These are phyloP conservation scores for Penicillium occitanis DNA, from an alignment of 2,329 filamentous ascomycete species.

Conservation along the genomic window DNA sequence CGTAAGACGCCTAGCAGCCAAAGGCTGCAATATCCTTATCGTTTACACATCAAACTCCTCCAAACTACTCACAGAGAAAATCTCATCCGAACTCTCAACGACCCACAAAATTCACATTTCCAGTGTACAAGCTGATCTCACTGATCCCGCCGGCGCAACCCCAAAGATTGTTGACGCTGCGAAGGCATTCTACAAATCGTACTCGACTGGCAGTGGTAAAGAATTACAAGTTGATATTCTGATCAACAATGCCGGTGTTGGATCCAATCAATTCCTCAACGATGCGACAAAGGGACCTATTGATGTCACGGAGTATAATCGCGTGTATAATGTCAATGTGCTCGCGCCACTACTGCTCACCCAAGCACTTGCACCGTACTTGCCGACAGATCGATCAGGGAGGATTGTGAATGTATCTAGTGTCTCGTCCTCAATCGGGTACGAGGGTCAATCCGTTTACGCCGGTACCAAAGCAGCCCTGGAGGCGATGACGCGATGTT, in stretches of 20 bases:
- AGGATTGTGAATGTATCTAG: constrained; percentile 63
- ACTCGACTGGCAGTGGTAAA: constrained; percentile 35
- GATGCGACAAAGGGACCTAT: constrained; percentile 61
- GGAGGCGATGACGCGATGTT: constrained; percentile 67
- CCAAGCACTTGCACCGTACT: constrained; percentile 68
- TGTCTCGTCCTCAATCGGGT: constrained; percentile 59
- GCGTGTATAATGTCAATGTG: constrained; percentile 77
- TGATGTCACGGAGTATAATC: constrained; percentile 64
- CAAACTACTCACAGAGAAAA: constrained; percentile 50
- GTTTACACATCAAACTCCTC: constrained; percentile 70
- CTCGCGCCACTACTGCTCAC: constrained; percentile 75
- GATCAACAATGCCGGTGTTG: constrained; percentile 79
- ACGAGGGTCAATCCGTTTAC: constrained; percentile 60
- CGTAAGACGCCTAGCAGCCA: constrained; percentile 67
- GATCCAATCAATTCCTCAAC: constrained; percentile 57
- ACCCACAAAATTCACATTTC: constrained; percentile 61
- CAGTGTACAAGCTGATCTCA: constrained; percentile 70
- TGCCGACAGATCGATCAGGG: constrained; percentile 67
- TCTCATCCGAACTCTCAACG: constrained; percentile 56
- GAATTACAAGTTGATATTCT: constrained; percentile 75
- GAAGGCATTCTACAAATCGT: constrained; percentile 44
- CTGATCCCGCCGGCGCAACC: constrained; percentile 59
- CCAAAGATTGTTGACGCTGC: constrained; percentile 58
- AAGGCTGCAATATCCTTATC: constrained; percentile 67
- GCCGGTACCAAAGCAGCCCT: constrained; percentile 66